Percentiles rank a stretch among this genome's conserved stretches.
Evolutionary conservation across 2,329 filamentous ascomycete species (phyloP).

Genomic region (Coniochaeta pulveracea): DNA sequence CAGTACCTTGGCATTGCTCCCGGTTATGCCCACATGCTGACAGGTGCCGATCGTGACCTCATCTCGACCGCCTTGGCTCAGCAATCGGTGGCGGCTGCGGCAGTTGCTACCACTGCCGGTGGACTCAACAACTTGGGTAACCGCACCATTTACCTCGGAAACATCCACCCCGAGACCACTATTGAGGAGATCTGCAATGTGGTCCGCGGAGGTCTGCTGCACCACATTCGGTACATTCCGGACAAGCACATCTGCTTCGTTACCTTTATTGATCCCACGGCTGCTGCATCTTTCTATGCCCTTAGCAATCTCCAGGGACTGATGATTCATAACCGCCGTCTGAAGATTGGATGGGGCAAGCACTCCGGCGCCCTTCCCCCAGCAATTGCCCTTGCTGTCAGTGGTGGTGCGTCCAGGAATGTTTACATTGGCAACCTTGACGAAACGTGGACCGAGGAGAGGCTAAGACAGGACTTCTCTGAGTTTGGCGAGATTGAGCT

Average conservation of each 20-base stretch:
- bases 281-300: slow-evolving; percentile 94
- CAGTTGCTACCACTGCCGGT: slow-evolving; percentile 90
- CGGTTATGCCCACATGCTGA: slow-evolving; percentile 91
- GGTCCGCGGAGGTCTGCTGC: slow-evolving; percentile 84
- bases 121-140: slow-evolving; percentile 97
- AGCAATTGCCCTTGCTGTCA: slow-evolving; percentile 90
- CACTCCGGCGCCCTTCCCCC: slow-evolving; percentile 93
- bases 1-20: slow-evolving; percentile 97
- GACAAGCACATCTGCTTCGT: slow-evolving; percentile 99
- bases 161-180: slow-evolving; percentile 97
- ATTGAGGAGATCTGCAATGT: slow-evolving; percentile 99
- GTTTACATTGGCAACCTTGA: slow-evolving; percentile 97
- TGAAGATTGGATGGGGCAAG: slow-evolving; percentile 99
- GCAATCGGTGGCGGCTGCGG: slow-evolving; percentile 92
- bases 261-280: slow-evolving; percentile 97
- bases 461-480: slow-evolving; percentile 88
- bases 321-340: slow-evolving; percentile 96
- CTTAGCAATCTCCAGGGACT: slow-evolving; percentile 93
- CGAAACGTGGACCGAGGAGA: slow-evolving; percentile 94
- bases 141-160: slow-evolving; percentile 93
- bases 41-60: slow-evolving; percentile 88
- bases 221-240: slow-evolving; percentile 97
- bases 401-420: slow-evolving; percentile 92
- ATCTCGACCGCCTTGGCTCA: slow-evolving; percentile 95
- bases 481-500: slow-evolving; percentile 97